A percentile compares a stretch with the other conserved stretches of the same genome.
These are phyloP conservation scores for Ensete glaucum DNA, from an alignment of 176 grass and related monocot species.

Conservation along the genomic window DNA sequence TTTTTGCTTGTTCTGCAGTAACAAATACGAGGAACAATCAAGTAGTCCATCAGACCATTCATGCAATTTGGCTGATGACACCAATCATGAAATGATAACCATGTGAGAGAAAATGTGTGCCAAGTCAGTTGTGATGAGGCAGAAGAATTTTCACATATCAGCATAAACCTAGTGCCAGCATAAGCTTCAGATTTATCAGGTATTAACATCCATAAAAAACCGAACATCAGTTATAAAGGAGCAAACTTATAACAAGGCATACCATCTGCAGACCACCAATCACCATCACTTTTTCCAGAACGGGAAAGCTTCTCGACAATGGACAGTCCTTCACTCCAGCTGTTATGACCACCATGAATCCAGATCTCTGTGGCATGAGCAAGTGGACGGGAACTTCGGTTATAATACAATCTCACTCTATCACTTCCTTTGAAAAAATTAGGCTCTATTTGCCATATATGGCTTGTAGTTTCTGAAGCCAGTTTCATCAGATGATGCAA, in stretches of 20 bases:
- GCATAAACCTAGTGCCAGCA: conserved; percentile 11
- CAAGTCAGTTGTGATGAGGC: neutral
- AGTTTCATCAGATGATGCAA: conserved; percentile 37
- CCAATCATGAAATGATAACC: neutral
- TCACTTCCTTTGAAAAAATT: conserved; percentile 57
- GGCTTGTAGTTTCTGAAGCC: conserved; percentile 30
- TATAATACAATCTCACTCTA: conserved; percentile 69
- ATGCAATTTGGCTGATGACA: too few species aligned
- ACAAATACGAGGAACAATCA: too few species aligned
- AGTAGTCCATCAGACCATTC: too few species aligned
- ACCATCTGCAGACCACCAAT: conserved; percentile 85
- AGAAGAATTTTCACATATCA: neutral
- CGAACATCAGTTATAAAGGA: neutral
- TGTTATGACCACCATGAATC: conserved; percentile 91
- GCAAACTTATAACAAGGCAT: conserved; percentile 14
- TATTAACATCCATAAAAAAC: neutral
- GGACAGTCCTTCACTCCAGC: conserved; percentile 73
- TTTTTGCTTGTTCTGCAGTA: too few species aligned
- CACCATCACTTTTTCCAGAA: conserved; percentile 53
- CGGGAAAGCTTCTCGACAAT: conserved; percentile 43
- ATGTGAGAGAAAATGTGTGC: neutral
- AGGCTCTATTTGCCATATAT: conserved; percentile 75
- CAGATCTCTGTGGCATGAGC: conserved; percentile 68
- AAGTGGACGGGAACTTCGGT: conserved; percentile 59
- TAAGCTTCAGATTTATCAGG: neutral